Base-by-base conservation (phyloP, 2,329 filamentous ascomycete species). In the Alternaria triticimaculans region DNA sequence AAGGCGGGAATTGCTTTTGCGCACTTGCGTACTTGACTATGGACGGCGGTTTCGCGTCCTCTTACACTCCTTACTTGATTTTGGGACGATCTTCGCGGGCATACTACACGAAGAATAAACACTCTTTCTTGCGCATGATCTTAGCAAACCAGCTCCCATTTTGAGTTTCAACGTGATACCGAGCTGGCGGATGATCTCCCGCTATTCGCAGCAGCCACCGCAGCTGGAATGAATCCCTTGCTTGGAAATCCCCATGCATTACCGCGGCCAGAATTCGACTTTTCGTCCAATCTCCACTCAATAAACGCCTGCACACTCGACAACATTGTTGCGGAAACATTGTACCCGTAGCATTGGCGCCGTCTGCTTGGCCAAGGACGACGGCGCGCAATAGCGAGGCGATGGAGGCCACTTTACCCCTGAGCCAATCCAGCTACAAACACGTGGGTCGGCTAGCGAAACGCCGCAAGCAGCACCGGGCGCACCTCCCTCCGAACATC, bases 351-450 rank as follows among this genome's bases (percentile, higher is more conserved):
- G 37, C 5, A 57, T 37, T 57, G 43, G 41, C 55, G 20, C 33
- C 53, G 53, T 44, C 53, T 11, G 14, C 26, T 25, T 57, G 43
- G 37, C 37, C 21, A 53, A 30, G 10, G 53, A 41, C 49, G 20
- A 25, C 20, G 30, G 30, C 37, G 49, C 30, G 28, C 49, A 18
- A 53, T 33, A 33, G 44, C 21, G n/a, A 26, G 26, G 45, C n/a
- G 4, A 14, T 15, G 55, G 28, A 49, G 55, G 28, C 6, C 23
- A 23, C 18, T 46, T 28, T 48, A 41, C 60, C 60, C 60, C 65
- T 63, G 55, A 68, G 56, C 63, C 68, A 68, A 66, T 66, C 56
- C 66, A 62, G 59, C 63, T 61, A 67, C 64, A 61, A 63, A 57
- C 44, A 64, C 62, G 63, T 69, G 68, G 63, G 56, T 58, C 56